phyloP scores from a whole-genome alignment of 805 yeast genomes.

The Metschnikowia sp. region DNA sequence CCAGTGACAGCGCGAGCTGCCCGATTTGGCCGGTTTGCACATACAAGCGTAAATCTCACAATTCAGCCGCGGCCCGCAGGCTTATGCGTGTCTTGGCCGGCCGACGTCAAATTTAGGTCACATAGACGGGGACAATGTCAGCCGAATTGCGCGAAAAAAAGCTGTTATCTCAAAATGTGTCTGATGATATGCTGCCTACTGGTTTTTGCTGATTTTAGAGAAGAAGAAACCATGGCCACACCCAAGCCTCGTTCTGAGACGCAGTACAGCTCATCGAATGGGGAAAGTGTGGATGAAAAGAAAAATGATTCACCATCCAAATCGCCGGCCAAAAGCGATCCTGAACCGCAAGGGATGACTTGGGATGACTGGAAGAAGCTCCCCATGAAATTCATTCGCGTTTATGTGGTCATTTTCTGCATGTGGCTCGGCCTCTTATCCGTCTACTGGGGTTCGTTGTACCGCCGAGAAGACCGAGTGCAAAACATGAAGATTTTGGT shows the following conservation, averaged over 20 bases:
- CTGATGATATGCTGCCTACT: not conserved
- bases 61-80: too few species aligned
- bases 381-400: conserved; percentile 14
- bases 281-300: not conserved
- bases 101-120: too few species aligned
- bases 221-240: not conserved
- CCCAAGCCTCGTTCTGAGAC: not conserved
- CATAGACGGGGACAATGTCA: too few species aligned
- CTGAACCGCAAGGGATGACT: conserved; percentile 7
- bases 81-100: too few species aligned
- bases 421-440: conserved; percentile 32
- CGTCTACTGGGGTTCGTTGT: conserved; percentile 42
- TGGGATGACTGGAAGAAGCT: conserved; percentile 13
- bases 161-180: not conserved
- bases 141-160: too few species aligned
- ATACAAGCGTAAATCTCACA: too few species aligned
- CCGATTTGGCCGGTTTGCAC: not conserved
- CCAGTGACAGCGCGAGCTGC: too few species aligned
- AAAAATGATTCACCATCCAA: not conserved
- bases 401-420: conserved; percentile 20
- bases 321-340: not conserved
- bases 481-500: conserved; percentile 35
- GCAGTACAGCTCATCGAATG: not conserved
- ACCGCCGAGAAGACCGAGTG: conserved; percentile 27
- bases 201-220: not conserved